A percentile compares a stretch with the other conserved stretches of the same genome.
Conservation (phyloP, 2,329 filamentous ascomycete genomes). For the Alternaria novae-zelandiae region DNA sequence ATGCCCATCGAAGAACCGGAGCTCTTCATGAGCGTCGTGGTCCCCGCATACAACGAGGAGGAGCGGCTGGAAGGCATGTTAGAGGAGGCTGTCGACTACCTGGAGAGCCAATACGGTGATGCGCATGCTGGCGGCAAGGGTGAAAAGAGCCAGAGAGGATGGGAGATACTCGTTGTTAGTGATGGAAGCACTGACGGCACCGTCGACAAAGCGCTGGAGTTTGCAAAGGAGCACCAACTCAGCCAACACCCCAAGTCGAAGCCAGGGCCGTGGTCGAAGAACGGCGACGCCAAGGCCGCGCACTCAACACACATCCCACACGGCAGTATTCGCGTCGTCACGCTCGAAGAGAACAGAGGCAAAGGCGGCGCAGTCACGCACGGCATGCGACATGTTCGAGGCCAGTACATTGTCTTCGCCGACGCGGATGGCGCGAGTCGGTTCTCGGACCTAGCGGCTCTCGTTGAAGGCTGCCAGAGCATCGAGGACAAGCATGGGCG, state of each 20-base stretch:
- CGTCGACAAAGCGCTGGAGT: constrained; percentile 77
- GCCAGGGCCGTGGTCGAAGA: constrained; percentile 61
- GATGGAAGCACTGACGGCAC: constrained; percentile 89
- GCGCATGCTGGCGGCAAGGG: constrained; percentile 55
- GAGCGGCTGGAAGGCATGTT: constrained; percentile 82
- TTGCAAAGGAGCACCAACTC: constrained; percentile 73
- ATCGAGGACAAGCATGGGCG: constrained; percentile 76
- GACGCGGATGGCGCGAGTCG: constrained; percentile 92
- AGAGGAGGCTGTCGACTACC: constrained; percentile 86
- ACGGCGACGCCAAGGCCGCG: constrained; percentile 38
- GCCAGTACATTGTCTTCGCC: constrained; percentile 88
- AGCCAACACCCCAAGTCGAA: constrained; percentile 47
- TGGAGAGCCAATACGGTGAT: constrained; percentile 77
- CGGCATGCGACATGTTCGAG: constrained; percentile 89
- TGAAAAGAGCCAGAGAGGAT: constrained; percentile 77
- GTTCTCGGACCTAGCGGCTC: constrained; percentile 81
- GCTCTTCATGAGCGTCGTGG: constrained; percentile 87
- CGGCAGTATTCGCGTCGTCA: constrained; percentile 81
- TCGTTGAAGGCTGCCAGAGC: constrained; percentile 78
- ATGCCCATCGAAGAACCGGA: constrained; percentile 75
- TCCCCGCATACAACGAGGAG: constrained; percentile 96
- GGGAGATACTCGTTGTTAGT: constrained; percentile 91
- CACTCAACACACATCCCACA: constrained; percentile 68
- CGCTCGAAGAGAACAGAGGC: constrained; percentile 80
- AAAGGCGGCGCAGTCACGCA: constrained; percentile 97